Percentiles rank a stretch among this genome's conserved stretches.
These are phyloP conservation scores for Cryptococcus sp. DNA, from an alignment of 1,284 basidiomycete species.

Conservation along the genomic window DNA sequence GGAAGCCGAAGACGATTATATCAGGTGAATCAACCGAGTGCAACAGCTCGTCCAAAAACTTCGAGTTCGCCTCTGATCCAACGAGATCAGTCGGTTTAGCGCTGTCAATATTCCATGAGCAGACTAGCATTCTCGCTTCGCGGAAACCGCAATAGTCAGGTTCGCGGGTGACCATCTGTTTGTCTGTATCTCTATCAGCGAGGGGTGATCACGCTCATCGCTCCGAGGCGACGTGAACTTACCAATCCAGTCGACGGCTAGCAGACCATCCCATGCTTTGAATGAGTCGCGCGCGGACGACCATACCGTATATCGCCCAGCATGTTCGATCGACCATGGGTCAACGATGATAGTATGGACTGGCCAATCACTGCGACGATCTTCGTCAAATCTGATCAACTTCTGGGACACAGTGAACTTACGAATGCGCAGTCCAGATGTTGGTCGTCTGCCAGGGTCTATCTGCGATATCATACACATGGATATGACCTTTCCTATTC, in stretches of 20 bases:
- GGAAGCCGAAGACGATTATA: conserved; percentile 90
- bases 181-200: conserved; percentile 57
- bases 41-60: conserved; percentile 72
- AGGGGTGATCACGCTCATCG: too few species aligned
- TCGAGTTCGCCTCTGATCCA: conserved; percentile 64
- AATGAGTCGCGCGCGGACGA: conserved; percentile 79
- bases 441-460: conserved; percentile 85
- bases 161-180: conserved; percentile 73
- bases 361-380: conserved; percentile 62
- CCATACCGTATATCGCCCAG: conserved; percentile 66
- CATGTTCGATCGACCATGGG: conserved; percentile 65
- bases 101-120: conserved; percentile 93
- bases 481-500: conserved; percentile 74
- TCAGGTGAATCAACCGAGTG: conserved; percentile 74
- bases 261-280: conserved; percentile 85
- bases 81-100: conserved; percentile 74
- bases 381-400: not conserved
- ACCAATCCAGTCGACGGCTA: conserved; percentile 85
- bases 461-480: conserved; percentile 71
- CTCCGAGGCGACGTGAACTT: conserved; percentile 45
- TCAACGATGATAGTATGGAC: conserved; percentile 73
- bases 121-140: conserved; percentile 73
- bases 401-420: conserved; percentile 16
- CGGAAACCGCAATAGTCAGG: conserved; percentile 76
- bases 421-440: conserved; percentile 79